Evolutionary conservation across 164 flowering plant genomes (phyloP), one percentile per base, ranked within the genome.

Genomic region (Taxillus chinensis): DNA sequence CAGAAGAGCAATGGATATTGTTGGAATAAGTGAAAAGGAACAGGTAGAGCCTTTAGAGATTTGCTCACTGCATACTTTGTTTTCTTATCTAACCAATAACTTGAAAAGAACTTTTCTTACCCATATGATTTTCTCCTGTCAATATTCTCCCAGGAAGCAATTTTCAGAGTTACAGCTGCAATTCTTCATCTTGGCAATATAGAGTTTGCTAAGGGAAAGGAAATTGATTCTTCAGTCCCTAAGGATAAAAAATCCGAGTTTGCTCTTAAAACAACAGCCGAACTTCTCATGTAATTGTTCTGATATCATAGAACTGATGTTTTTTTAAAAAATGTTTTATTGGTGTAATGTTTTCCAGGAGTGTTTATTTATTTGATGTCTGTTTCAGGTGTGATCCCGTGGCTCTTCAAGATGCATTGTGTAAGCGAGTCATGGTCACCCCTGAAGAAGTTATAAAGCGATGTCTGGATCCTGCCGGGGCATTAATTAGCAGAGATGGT

Each of bases 1-100:
- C 39, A 72, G 87, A 53, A 74, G 87, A 70, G 87, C 87, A 8
- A 83, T 83, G 87, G 87, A 83, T 63, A 71, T 83, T 64, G 88
- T 83, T 52, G 88, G 88, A 58, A 79, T 83, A 37, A 78, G 85
- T 67, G 77, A 65, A 41, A 75, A 83, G 67, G 85, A 83, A 41
- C 88, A 83, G 85, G 85, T 83, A 71, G 15, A 55, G 52, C 15
- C 14, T 38, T 41, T 59, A 6, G 39, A 49, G 52, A 45, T 54
- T 37, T 13, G 40, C 45, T 50, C 54, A 38, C 54, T 11, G 45
- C 41, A n/a, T 61, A 45, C 8, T 40, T 13, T 39, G 10, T 40
- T 38, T 57, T 13, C 17, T 62, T 67, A 13, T 38, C 17, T 38
- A 54, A 45, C 53, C 39, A 16, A 37, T 8, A 64, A 62, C 58